phyloP scores from a whole-genome alignment of 2,329 filamentous ascomycete genomes.

The Cucurbitaria berberidis region DNA sequence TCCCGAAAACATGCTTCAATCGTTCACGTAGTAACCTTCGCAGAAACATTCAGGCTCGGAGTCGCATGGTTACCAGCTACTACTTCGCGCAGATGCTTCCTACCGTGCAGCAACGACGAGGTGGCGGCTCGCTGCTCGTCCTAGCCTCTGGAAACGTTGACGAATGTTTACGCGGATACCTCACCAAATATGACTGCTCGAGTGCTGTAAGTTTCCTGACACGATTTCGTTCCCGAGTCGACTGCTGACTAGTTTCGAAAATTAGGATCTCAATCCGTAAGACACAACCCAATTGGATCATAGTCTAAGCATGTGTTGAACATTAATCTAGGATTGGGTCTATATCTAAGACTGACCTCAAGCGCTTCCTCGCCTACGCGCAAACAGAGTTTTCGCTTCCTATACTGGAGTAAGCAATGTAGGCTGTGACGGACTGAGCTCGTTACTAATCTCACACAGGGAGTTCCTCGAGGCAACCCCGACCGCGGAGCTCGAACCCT shows the following conservation, averaged over 20 bases:
- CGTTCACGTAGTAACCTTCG: neutral
- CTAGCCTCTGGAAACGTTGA: conserved; percentile 71
- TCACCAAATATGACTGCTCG: conserved; percentile 74
- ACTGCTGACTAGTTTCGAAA: neutral
- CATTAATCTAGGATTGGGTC: neutral
- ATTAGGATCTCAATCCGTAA: conserved; percentile 55
- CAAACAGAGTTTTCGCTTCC: conserved; percentile 63
- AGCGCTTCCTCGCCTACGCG: conserved; percentile 71
- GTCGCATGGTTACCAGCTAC: conserved; percentile 71
- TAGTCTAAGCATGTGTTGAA: too few relatives aligned
- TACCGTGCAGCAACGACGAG: conserved; percentile 62
- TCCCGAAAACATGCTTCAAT: conserved; percentile 58
- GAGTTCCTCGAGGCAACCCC: conserved; percentile 64
- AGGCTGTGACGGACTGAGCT: neutral
- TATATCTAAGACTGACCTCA: conserved; percentile 60
- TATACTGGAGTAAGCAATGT: conserved; percentile 56
- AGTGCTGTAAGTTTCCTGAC: conserved; percentile 46
- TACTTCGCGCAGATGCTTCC: conserved; percentile 69
- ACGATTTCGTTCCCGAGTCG: neutral
- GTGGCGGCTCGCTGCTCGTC: conserved; percentile 66
- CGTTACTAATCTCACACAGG: neutral
- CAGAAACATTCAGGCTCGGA: conserved; percentile 68
- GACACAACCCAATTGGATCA: neutral
- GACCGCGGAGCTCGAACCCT: conserved; percentile 64
- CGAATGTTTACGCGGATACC: conserved; percentile 60